Evolutionary conservation across 306 rosid species (phyloP).

Genomic region (Lathyrus sativus): DNA sequence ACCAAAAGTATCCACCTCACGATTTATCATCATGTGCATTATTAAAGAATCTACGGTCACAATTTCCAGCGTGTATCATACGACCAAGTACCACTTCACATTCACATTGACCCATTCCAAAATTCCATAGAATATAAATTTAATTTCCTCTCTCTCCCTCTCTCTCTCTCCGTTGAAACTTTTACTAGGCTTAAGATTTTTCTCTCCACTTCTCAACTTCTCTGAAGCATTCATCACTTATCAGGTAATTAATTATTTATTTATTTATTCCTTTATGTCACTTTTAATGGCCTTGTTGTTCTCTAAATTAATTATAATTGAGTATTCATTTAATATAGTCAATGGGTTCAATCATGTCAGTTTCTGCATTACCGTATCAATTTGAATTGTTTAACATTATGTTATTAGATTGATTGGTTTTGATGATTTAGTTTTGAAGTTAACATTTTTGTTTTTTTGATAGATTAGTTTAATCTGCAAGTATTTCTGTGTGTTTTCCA

Average conservation of each 20-base stretch:
- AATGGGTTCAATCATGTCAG: conserved; percentile 48
- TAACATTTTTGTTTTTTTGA: background rate
- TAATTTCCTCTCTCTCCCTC: background rate
- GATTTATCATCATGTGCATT: conserved; percentile 24
- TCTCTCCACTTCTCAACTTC: conserved; percentile 13
- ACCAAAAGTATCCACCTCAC: conserved; percentile 24
- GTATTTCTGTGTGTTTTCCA: conserved; percentile 62
- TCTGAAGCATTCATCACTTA: conserved; percentile 26
- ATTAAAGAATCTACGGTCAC: conserved; percentile 38
- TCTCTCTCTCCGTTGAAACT: conserved; percentile 29
- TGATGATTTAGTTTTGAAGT: conserved; percentile 31
- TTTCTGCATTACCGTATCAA: conserved; percentile 45
- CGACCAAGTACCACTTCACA: conserved; percentile 33
- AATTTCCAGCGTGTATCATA: conserved; percentile 39
- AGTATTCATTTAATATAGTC: conserved; percentile 36
- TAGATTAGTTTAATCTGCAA: conserved; percentile 47
- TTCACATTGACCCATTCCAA: conserved; percentile 37
- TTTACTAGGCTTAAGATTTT: conserved; percentile 33
- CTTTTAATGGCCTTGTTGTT: conserved; percentile 23
- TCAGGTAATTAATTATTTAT: conserved; percentile 32
- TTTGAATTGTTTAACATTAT: background rate
- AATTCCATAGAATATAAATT: background rate
- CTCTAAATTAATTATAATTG: conserved; percentile 36
- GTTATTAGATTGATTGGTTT: background rate
- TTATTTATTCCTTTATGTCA: background rate